Base-by-base conservation (phyloP, 2,329 filamentous ascomycete genomes). In the Trematosphaeria pertusa region DNA sequence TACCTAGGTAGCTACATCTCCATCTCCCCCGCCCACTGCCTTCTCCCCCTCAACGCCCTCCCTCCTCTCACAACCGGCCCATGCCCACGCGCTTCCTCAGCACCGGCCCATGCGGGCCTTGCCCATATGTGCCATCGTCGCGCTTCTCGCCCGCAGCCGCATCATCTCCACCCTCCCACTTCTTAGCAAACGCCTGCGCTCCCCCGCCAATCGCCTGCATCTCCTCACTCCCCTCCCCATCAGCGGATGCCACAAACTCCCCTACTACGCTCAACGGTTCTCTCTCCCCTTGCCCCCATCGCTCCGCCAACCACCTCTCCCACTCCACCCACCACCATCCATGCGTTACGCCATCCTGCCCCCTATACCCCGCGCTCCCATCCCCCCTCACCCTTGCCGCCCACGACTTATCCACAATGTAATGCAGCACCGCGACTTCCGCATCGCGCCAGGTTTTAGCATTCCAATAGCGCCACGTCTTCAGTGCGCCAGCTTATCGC, bases 381-480 rank as follows among this genome's bases (percentile, higher is more conserved):
- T 3, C 35, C 35, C 4, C 33, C 20, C 15, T 28, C 36, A 2
- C 22, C 30, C 1, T 32, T n/a, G 67, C 70, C 28, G 75, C 72
- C 80, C 80, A 82, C 11, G 80, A 80, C 65, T 82, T 82, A 52
- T 82, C 79, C 5, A 81, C 78, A 44, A 82, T 80, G 43, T 81
- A 82, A 54, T 82, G 80, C 38, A 81, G 46, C 6, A 75, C 74
- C 0, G 74, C 67, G 3, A 82, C 74, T 20, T 76, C 71, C 2
- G 73, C 72, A 48, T 81, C 79, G 3, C 69, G 64, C 79, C 79
- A 82, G 17, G 81, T 74, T 26, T 75, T 72, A 4, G 64, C 44
- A 54, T 82, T 79, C 76, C 78, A 79, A 58, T 81, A 81, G 24
- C 75, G 65, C 73, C 77, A 78, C 9, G 79, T 82, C 62, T 81